phyloP scores from a whole-genome alignment of 1,284 basidiomycete species.

The Salmacisia buchloeana region DNA sequence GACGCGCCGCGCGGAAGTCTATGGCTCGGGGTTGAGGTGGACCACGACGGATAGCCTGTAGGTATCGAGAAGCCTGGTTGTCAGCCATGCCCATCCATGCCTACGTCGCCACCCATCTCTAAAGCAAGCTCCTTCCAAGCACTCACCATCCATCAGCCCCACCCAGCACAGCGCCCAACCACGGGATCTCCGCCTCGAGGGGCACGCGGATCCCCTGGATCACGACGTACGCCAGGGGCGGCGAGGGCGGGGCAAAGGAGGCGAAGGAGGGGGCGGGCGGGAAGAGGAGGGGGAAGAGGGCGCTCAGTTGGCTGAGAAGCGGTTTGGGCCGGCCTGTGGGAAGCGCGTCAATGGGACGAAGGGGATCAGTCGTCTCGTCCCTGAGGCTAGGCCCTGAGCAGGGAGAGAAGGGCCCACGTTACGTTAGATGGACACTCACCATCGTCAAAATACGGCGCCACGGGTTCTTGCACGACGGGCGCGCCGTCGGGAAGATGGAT shows the following conservation, averaged over 20 bases:
- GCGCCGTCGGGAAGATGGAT: slow-evolving; percentile 80
- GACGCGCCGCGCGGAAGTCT: too few relatives aligned
- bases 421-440: slow-evolving; percentile 39
- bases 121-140: too few relatives aligned
- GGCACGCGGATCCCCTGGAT: slow-evolving; percentile 84
- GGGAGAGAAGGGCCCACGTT: not conserved
- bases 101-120: too few relatives aligned
- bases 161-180: slow-evolving; percentile 80
- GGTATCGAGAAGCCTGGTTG: too few relatives aligned
- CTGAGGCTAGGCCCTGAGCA: not conserved
- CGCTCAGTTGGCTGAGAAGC: slow-evolving; percentile 50
- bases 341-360: not conserved
- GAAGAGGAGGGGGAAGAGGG: slow-evolving; percentile 55
- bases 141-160: slow-evolving; percentile 82
- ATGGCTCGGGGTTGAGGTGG: too few relatives aligned
- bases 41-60: too few relatives aligned
- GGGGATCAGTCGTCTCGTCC: not conserved
- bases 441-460: slow-evolving; percentile 69
- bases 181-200: slow-evolving; percentile 79
- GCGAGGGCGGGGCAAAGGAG: slow-evolving; percentile 21
- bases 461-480: slow-evolving; percentile 80
- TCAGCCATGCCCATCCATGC: too few relatives aligned
- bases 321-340: slow-evolving; percentile 53
- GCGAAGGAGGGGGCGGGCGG: slow-evolving; percentile 46
- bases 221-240: slow-evolving; percentile 58